Evolutionary conservation across 768 basidiomycete genomes (phyloP).

Genomic region (Suillus plorans): DNA sequence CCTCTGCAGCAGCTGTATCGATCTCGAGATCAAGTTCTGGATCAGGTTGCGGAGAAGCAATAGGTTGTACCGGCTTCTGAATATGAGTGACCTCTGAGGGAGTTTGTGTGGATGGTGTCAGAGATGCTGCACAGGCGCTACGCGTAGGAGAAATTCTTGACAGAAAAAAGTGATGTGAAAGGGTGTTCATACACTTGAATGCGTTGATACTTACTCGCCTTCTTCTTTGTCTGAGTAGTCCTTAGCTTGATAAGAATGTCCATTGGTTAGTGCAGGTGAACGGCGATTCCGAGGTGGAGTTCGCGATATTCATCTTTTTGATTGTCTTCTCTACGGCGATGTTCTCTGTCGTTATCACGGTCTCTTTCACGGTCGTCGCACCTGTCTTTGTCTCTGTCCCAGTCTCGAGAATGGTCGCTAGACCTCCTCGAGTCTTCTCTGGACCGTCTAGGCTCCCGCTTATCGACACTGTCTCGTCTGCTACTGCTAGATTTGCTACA

Average conservation of each 20-base stretch:
- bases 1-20: slow-evolving; percentile 49
- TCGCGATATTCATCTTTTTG: slow-evolving; percentile 29
- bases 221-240: too few species aligned
- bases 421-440: slow-evolving; percentile 38
- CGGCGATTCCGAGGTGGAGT: slow-evolving; percentile 13
- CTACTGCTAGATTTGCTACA: slow-evolving; percentile 22
- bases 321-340: slow-evolving; percentile 31
- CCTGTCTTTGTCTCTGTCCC: slow-evolving; percentile 22
- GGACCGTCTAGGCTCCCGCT: slow-evolving; percentile 38
- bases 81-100: slow-evolving; percentile 16
- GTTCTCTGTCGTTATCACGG: slow-evolving; percentile 21
- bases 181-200: background rate
- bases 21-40: slow-evolving; percentile 54
- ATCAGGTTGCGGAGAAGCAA: slow-evolving; percentile 30
- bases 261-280: too few species aligned
- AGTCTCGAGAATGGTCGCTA: slow-evolving; percentile 27
- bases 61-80: slow-evolving; percentile 14
- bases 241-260: too few species aligned
- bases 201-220: too few species aligned
- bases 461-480: slow-evolving; percentile 39
- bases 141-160: slow-evolving; percentile 65
- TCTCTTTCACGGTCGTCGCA: slow-evolving; percentile 28
- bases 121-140: slow-evolving; percentile 26
- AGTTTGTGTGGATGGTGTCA: slow-evolving; percentile 24
- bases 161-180: slow-evolving; percentile 13